Base-by-base conservation (phyloP, 805 yeast species). In the Metschnikowia corniflorae region DNA sequence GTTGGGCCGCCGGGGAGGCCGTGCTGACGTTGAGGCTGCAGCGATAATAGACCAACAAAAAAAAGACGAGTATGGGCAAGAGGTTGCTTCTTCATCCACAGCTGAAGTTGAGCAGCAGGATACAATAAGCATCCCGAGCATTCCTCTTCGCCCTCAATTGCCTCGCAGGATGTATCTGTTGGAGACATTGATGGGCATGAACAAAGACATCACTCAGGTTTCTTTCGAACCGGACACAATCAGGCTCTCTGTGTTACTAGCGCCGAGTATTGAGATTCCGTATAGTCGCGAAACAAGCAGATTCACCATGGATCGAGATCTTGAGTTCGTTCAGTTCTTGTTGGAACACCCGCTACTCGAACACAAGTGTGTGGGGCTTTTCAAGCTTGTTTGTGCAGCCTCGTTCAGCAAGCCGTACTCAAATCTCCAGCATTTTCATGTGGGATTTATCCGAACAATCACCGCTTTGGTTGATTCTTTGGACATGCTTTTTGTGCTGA, bases 391-490 rank as follows among this genome's bases (percentile, higher is more conserved):
- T 6, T 35, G 40, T 12, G 31, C 42, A 4, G 37, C 41, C 5
- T 26, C 43, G 1, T 37, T 22, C 24, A 18, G 18, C 15, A 27
- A 24, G 14, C 39, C 38, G 4, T 44, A 36, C 24, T 27, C 42
- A 7, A 47, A 42, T 29, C 30, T 27, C 3, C 30, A 29, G 22
- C 46, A 45, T 32, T 47, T 40, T 25, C 36, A 39, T 14, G 38
- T 25, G 19, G 34, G 33, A 6, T 37, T 45, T 16, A 38, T 46
- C 37, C 37, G 27, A 16, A n/a, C 40, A 12, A 34, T 47, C 40
- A 33, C 34, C 19, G 21, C 34, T 4, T 17, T 39, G 20, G 34
- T 47, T 16, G 42, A 43, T 30, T 29, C 43, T 7, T 27, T 35
- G 19, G 26, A 19, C 7, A 33, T 45, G n/a, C 36, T 29, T 19